Conservation (phyloP, 1,284 basidiomycete species). For the Microbotryomycetes sp. region DNA sequence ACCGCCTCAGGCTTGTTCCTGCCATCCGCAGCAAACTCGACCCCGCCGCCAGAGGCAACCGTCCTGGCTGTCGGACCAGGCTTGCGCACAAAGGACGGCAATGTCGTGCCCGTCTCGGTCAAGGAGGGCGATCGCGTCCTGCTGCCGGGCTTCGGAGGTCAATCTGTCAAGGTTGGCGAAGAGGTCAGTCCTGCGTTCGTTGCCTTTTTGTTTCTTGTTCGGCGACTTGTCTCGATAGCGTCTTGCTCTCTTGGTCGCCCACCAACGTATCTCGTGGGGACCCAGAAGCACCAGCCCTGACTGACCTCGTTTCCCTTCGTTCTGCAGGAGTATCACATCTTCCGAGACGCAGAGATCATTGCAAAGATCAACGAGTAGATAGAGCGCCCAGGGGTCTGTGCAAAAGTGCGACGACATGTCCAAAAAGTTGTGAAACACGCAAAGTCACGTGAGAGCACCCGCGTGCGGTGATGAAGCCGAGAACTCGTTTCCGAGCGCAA, state of each 20-base stretch:
- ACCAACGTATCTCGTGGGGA: neutral
- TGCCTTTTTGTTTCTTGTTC: neutral
- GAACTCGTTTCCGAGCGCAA: too few relatives aligned
- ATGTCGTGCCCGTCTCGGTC: slow-evolving; percentile 67
- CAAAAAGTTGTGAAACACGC: too few relatives aligned
- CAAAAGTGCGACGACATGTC: too few relatives aligned
- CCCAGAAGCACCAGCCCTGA: too few relatives aligned
- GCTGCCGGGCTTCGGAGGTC: slow-evolving; percentile 92
- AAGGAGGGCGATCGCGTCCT: slow-evolving; percentile 87
- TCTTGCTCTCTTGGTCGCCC: neutral
- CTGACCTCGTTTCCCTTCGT: too few relatives aligned
- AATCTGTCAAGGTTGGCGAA: slow-evolving; percentile 91
- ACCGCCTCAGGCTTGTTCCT: slow-evolving; percentile 90
- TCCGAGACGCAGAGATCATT: slow-evolving; percentile 91
- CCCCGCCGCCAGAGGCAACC: slow-evolving; percentile 87
- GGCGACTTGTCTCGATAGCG: neutral
- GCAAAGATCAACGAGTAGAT: slow-evolving; percentile 88
- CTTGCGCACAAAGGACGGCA: slow-evolving; percentile 75
- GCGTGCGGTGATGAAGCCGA: too few relatives aligned
- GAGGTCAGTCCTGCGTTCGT: slow-evolving; percentile 56
- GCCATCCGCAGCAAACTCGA: slow-evolving; percentile 72
- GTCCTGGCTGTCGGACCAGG: slow-evolving; percentile 95
- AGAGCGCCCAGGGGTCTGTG: too few relatives aligned
- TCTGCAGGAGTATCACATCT: slow-evolving; percentile 81
- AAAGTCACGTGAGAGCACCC: too few relatives aligned